Evolutionary conservation across 208 protist genomes (phyloP).

Genomic region (Sergeia podlipaevii): DNA sequence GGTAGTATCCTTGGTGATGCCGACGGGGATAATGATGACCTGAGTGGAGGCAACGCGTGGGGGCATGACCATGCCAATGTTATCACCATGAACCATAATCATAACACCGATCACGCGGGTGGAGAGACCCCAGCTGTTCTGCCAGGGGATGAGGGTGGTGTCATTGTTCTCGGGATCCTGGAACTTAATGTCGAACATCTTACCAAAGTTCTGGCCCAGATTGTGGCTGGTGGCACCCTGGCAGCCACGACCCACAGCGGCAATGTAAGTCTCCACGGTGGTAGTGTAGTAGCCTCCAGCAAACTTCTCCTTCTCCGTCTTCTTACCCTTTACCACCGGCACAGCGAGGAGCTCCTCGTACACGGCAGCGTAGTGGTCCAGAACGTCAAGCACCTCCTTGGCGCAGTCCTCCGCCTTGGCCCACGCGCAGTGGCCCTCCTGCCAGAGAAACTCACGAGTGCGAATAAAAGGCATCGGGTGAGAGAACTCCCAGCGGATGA

Average conservation of each 20-base stretch:
- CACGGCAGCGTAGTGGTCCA: conserved; percentile 94
- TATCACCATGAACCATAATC: conserved; percentile 99
- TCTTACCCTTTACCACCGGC: conserved; percentile 95
- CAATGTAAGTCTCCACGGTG: conserved; percentile 98
- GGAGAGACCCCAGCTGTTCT: conserved; percentile 99
- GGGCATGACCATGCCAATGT: conserved; percentile 98
- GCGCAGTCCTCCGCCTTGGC: conserved; percentile 92
- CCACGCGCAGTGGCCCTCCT: conserved; percentile 98
- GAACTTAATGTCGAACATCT: conserved; percentile 98
- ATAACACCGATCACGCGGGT: conserved; percentile 98
- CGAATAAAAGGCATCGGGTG: conserved; percentile 99
- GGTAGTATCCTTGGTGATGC: conserved; percentile 83
- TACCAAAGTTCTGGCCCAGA: conserved; percentile 97
- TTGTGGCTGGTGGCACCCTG: conserved; percentile 96
- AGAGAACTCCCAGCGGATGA: conserved; percentile 99
- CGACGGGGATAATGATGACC: conserved; percentile 92
- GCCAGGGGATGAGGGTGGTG: conserved; percentile 90
- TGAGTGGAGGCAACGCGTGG: conserved; percentile 96
- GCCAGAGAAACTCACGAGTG: conserved; percentile 99
- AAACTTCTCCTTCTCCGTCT: conserved; percentile 99
- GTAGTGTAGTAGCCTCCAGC: conserved; percentile 98
- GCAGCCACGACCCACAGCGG: conserved; percentile 95
- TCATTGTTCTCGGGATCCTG: conserved; percentile 89
- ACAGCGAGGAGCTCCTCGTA: conserved; percentile 98
- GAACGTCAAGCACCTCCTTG: conserved; percentile 93